phyloP scores from a whole-genome alignment of 257 asterid species.

The Plantago elongata region DNA sequence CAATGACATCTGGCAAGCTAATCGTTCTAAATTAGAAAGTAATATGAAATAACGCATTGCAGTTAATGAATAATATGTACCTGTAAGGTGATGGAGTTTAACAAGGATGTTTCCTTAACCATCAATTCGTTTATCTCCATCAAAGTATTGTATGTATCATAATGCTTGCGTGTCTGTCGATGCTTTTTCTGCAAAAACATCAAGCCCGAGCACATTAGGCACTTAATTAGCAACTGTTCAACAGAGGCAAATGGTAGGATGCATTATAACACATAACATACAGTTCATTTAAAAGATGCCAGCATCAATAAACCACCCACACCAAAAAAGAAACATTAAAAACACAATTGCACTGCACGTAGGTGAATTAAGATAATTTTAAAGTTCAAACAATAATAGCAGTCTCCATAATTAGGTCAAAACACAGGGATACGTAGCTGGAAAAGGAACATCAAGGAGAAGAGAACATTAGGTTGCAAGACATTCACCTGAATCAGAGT shows the following conservation, averaged over 20 bases:
- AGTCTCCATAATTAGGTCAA: background rate
- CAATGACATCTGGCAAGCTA: constrained; percentile 11
- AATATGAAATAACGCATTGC: constrained; percentile 5
- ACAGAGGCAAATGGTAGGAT: too few species aligned
- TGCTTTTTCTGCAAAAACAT: constrained; percentile 51
- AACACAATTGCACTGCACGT: too few species aligned
- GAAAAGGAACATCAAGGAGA: background rate
- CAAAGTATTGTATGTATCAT: constrained; percentile 77
- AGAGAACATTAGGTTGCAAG: constrained; percentile 7
- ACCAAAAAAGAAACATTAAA: too few species aligned
- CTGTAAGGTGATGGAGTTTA: constrained; percentile 81
- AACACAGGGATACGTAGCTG: background rate
- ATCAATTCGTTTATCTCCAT: constrained; percentile 76
- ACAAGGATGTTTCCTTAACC: constrained; percentile 79
- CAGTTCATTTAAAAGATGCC: too few species aligned
- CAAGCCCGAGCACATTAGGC: constrained; percentile 19
- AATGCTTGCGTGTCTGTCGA: constrained; percentile 55
- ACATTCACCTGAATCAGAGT: constrained; percentile 60
- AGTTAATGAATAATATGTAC: constrained; percentile 30
- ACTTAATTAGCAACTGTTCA: constrained; percentile 16
- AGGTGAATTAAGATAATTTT: too few species aligned
- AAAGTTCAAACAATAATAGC: too few species aligned
- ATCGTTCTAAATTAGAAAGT: background rate
- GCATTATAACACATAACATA: too few species aligned
- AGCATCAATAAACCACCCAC: too few species aligned